Base-by-base conservation (phyloP, 2,329 filamentous ascomycete species). In the Tricladium varicosporioides region DNA sequence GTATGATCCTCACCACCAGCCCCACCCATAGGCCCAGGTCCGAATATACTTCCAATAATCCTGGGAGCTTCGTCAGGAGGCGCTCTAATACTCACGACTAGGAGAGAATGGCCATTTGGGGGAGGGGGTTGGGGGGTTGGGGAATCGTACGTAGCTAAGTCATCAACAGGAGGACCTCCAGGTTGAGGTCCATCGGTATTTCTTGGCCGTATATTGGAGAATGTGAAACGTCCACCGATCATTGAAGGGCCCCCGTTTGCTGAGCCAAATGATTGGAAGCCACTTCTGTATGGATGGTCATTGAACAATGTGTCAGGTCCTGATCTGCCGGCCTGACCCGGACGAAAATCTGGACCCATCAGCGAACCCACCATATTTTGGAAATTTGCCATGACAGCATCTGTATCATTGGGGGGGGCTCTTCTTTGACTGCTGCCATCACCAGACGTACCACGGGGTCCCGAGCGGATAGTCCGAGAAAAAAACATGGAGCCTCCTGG, bases 151-250 rank as follows among this genome's bases (percentile, higher is more conserved):
- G 77, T 75, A 61, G 73, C 66, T 53, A 84, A 62, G 56, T 76
- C 77, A 54, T 76, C 74, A 18, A 78, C 70, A 8, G 76, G 77
- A 54, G 74, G 72, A n/a, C 71, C 66, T 54, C 71, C 74, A 14
- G 76, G 73, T 61, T 80, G 80, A 42, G 80, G 74, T 27, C 71
- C 71, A 63, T 81, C 75, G 22, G 77, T 73, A 66, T 83, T 75
- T 60, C 80, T 76, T 33, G 82, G 81, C 52, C 70, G 71, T 45
- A 82, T 60, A 49, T 72, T 67, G 10, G 69, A 71, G 50, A 67
- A 70, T 8, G 66, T 68, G 48, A 66, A 62, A 46, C 65, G 61
- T 31, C 59, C 58, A n/a, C 68, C 66, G n/a, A 63, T 36, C 14
- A 69, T 48, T 18, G 54, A 50, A 15, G 64, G 63, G 43, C 62